phyloP scores from a whole-genome alignment of 202 grass and related monocot genomes.

The Alloteropsis angusta region DNA sequence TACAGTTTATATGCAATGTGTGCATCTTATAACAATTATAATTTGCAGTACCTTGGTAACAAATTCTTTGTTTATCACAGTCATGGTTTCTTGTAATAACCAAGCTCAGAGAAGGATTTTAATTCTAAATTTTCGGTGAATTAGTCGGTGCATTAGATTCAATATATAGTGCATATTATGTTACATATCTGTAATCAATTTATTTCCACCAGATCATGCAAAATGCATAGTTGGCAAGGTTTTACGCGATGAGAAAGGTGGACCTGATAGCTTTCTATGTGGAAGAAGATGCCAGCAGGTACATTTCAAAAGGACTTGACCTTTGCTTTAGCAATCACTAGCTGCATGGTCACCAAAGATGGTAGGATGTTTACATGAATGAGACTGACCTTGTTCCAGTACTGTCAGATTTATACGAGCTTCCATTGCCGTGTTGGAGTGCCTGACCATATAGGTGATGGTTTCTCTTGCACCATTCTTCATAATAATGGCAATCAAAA shows the following conservation, averaged over 20 bases:
- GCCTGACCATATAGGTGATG: slow-evolving; percentile 28
- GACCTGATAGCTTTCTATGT: slow-evolving; percentile 60
- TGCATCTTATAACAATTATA: neutral
- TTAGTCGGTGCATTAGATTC: neutral
- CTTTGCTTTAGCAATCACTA: neutral
- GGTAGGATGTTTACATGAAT: neutral
- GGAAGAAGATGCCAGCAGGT: slow-evolving; percentile 67
- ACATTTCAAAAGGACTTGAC: slow-evolving; percentile 25
- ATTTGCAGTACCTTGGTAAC: neutral
- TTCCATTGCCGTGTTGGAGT: slow-evolving; percentile 57
- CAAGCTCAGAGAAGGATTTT: neutral
- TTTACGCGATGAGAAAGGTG: slow-evolving; percentile 17
- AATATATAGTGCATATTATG: neutral
- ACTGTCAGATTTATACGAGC: slow-evolving; percentile 46
- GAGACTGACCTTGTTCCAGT: slow-evolving; percentile 18
- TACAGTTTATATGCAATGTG: neutral
- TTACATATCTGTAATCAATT: neutral
- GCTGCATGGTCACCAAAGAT: neutral
- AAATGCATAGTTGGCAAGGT: slow-evolving; percentile 53
- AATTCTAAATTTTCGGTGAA: neutral
- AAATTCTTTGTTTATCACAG: slow-evolving; percentile 1
- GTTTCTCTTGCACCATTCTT: slow-evolving; percentile 54
- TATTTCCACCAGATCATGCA: slow-evolving; percentile 53
- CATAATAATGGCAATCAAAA: slow-evolving; percentile 59
- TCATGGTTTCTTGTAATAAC: slow-evolving; percentile 1